Conservation (phyloP, 257 asterid genomes). For the Gardenia jasminoides region DNA sequence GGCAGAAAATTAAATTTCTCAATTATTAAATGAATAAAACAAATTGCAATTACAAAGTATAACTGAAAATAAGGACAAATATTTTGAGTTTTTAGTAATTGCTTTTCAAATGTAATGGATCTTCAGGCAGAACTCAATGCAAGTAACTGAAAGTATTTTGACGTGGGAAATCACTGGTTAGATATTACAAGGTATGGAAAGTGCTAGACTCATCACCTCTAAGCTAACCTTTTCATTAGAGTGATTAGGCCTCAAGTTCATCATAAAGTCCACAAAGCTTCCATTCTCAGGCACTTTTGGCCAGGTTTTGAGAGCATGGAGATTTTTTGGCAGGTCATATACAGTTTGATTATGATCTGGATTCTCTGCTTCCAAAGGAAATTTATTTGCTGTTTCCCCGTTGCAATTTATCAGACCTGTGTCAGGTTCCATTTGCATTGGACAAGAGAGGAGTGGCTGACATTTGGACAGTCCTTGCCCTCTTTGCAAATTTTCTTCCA, state of each 20-base stretch:
- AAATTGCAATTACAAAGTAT: neutral
- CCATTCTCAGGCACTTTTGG: constrained; percentile 19
- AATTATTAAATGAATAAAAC: neutral
- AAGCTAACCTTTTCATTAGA: constrained; percentile 27
- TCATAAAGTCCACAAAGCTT: constrained; percentile 18
- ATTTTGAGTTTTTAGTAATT: neutral
- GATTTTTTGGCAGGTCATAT: constrained; percentile 14
- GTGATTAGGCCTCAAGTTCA: constrained; percentile 5
- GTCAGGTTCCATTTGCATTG: constrained; percentile 33
- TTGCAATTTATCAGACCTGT: constrained; percentile 20
- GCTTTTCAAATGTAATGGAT: neutral
- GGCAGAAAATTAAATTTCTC: neutral
- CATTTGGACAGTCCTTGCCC: constrained; percentile 22
- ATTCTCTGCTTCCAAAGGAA: constrained; percentile 25
- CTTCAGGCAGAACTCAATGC: neutral
- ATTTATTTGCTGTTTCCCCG: constrained; percentile 19
- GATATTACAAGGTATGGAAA: neutral
- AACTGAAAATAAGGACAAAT: neutral
- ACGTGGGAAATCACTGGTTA: neutral
- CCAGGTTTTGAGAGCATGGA: constrained; percentile 13
- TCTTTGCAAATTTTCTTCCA: constrained; percentile 27
- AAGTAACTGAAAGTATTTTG: neutral
- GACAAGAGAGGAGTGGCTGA: constrained; percentile 23
- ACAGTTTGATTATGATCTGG: constrained; percentile 16
- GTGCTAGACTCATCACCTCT: neutral